These are phyloP conservation scores for Ottelia alismoides DNA, from an alignment of 106 monocot species.

Conservation along the genomic window DNA sequence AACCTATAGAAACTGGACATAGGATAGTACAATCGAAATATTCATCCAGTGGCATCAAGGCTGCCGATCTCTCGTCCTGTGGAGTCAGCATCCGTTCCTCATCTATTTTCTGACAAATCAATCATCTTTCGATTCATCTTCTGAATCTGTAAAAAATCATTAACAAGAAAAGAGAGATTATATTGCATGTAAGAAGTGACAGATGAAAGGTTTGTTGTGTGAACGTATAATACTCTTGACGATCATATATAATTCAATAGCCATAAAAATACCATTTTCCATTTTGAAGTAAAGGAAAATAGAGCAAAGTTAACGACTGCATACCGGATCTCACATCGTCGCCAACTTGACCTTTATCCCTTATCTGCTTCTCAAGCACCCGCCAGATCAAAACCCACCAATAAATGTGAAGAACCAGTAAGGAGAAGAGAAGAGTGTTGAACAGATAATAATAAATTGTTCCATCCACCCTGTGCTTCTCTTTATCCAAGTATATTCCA, in stretches of 20 bases:
- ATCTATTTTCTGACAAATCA: no score
- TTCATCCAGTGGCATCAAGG: no score
- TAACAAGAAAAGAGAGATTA: background rate
- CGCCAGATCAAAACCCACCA: conserved; percentile 94
- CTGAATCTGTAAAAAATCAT: conserved; percentile 25
- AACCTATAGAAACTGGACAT: no score
- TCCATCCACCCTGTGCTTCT: conserved; percentile 52
- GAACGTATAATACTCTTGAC: no score
- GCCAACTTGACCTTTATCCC: conserved; percentile 54
- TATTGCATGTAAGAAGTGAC: background rate
- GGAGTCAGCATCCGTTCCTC: no score
- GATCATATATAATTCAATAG: no score
- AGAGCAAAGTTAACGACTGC: background rate
- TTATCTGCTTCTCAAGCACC: conserved; percentile 80
- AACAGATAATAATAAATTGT: conserved; percentile 68
- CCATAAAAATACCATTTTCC: no score
- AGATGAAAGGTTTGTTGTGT: no score
- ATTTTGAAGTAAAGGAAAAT: no score
- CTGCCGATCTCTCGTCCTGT: no score
- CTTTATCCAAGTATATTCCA: conserved; percentile 38
- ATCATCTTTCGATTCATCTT: conserved; percentile 34
- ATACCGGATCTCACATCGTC: conserved; percentile 92
- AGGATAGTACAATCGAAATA: no score
- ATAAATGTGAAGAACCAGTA: conserved; percentile 85
- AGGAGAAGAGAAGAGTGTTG: conserved; percentile 68